Evolutionary conservation across 768 basidiomycete species (phyloP), one percentile per base, ranked within the genome.

Genomic region (Porpolomopsis calyptriformis): DNA sequence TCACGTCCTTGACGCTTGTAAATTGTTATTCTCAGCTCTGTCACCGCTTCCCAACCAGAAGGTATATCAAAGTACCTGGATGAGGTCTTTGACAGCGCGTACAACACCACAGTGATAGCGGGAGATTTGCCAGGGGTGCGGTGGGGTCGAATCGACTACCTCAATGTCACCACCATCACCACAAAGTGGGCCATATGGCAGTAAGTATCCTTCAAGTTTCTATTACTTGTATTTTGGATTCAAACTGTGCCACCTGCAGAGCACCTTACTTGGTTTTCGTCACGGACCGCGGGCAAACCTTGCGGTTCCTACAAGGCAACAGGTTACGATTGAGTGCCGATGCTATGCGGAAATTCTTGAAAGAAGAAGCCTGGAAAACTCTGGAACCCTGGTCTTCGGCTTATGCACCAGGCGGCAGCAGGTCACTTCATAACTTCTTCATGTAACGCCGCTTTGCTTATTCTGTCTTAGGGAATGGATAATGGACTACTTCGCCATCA

Each of bases 181-280:
- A 89, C 88, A 2, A 84, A 83, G 57, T 94, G 91, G 91, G 68
- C 60, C 27, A 61, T 93, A 40, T 92, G 88, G 86, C 74, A 76
- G 91, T 91, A 59, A 49, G 79, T 73, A 22, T 14, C 31, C 33
- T 52, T 0, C 48, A 41, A 41, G 8, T 11, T 38, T 25, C 43
- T n/a, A 20, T 36, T 8, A 12, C 18, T 47, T 4, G 10, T 46
- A 47, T 23, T 51, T 27, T 12, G 4, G 16, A 6, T 40, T 46
- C 36, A 45, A 12, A 22, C 18, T 12, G 43, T 25, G 23, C 31
- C 31, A 25, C 20, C 16, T 47, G 41, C 50, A 92, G 90, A 54
- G 86, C 85, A 2, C 91, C 91, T 0, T 74, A 74, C 48, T 61
- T 92, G 22, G 78, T 92, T 23, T 64, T 92, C 16, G 52, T 80